Evolutionary conservation across 768 basidiomycete species (phyloP).

Genomic region (Mycena filopes): DNA sequence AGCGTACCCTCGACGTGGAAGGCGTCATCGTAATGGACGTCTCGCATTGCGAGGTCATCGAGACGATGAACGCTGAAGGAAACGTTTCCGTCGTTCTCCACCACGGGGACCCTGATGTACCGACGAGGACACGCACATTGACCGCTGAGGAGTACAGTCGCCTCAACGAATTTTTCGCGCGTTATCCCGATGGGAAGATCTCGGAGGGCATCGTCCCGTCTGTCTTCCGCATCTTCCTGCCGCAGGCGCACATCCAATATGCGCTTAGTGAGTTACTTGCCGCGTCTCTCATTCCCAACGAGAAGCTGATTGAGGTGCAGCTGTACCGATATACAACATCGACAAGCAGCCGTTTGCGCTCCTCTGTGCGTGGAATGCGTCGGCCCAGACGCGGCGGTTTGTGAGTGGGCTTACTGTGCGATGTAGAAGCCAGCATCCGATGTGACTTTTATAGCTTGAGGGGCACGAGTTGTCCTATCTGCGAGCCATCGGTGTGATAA

Average conservation of each 20-base stretch:
- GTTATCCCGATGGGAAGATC: constrained; percentile 86
- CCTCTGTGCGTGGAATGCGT: constrained; percentile 90
- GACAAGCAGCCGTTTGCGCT: constrained; percentile 93
- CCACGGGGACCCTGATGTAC: constrained; percentile 67
- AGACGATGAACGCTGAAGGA: constrained; percentile 71
- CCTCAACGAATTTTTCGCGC: constrained; percentile 80
- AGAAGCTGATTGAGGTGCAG: constrained; percentile 48
- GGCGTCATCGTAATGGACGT: constrained; percentile 94
- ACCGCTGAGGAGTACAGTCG: constrained; percentile 77
- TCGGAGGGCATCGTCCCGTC: constrained; percentile 88
- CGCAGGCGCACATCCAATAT: constrained; percentile 80
- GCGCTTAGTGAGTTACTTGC: constrained; percentile 77
- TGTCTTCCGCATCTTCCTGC: constrained; percentile 86
- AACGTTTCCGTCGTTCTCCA: constrained; percentile 77
- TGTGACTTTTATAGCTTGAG: constrained; percentile 65
- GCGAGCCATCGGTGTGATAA: constrained; percentile 93
- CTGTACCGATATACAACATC: constrained; percentile 92
- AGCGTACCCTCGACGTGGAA: constrained; percentile 91
- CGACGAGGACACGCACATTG: constrained; percentile 65
- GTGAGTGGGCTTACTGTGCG: constrained; percentile 52
- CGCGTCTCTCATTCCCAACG: neutral
- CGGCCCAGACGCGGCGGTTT: constrained; percentile 82
- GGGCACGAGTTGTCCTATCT: constrained; percentile 92
- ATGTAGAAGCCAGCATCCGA: constrained; percentile 22
- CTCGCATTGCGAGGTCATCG: constrained; percentile 88